Base-by-base conservation (phyloP, 2,329 filamentous ascomycete genomes). In the Phaeoacremonium minimum region DNA sequence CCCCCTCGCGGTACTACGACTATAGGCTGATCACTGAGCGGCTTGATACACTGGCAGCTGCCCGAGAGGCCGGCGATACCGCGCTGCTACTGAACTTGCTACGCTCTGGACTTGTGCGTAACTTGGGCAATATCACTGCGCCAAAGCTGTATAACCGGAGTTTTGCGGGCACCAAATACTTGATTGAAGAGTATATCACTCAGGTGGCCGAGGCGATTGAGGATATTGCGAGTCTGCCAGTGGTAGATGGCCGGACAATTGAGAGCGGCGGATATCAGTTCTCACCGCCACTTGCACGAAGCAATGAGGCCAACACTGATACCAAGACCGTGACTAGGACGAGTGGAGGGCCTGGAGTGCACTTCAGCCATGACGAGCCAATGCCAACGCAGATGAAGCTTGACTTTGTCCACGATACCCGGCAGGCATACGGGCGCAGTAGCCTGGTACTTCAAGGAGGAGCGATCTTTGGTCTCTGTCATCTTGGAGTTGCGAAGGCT, bases 141-240 rank as follows among this genome's bases (percentile, higher is more conserved):
- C 80, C 87, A 3, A 81, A 81, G 44, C 69, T 96, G 2, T 96
- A 89, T 64, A 90, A 90, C 50, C 77, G 83, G 40, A 85, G 87
- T 11, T 93, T 93, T 55, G 84, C 85, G 2, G 90, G 90, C 13
- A 95, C 90, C 1, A 96, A 96, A 57, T 77, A 86, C 36, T 66
- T 95, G 32, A 94, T 96, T 43, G 89, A 95, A 54, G 86, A 94
- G 58, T 96, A 96, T 54, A 83, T 95, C 43, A 81, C 83, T 1
- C 82, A 91, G 53, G 83, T 95, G 22, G 85, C 85, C n/a, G 77
- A 85, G 40, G 84, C 87, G 2, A 79, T 95, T 36, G 77, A 86
- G 42, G 83, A 90, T 52, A 82, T 96, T 26, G 82, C 81, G 18
- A 65, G 58, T 15, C 70, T 87, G 35, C 80, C 84, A 15, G 32